Evolutionary conservation across 169 alveolate genomes (phyloP), one percentile per base, ranked within the genome.

Genomic region (Plasmodium gallinaceum): DNA sequence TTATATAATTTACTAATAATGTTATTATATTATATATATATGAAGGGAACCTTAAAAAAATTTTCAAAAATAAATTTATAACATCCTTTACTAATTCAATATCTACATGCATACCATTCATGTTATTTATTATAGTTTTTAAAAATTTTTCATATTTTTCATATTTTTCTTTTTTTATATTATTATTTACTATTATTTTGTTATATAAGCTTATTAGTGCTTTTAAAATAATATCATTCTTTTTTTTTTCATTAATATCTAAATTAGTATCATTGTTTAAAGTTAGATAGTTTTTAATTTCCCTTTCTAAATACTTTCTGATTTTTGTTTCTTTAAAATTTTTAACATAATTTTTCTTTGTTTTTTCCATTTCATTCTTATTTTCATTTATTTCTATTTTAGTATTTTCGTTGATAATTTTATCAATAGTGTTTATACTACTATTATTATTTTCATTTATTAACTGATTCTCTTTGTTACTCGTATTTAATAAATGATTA

Each of bases 191-290:
- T 60, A 86, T 71, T 18, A 22, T 51, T 60, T 71, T 72, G 61
- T 46, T 86, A 26, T 71, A 86, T 51, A 86, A 60, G 61, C 45
- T 69, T 3, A 86, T 86, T 39, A 86, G 37, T 14, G 51, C 87
- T 60, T 86, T 86, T 22, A 86, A 64, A 14, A 86, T 71, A 12
- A 86, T 48, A 43, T 86, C 74, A 86, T 86, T 60, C 43, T 86
- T 86, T 60, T 86, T 86, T 39, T 72, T 86, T 71, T 86, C 92
- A 86, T 86, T 86, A 0, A 86, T 68, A 86, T 86, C 92, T 5
- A 70, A 24, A 18, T 22, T 72, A 16, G 54, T 72, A 42, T 86
- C 69, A 61, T 71, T 71, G 37, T 86, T 86, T 86, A 43, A 58
- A 12, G 43, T 69, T 39, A 86, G 58, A 60, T 60, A 86, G 10